These are phyloP conservation scores for Ustilago loliicola DNA, from an alignment of 1,284 basidiomycete species.

Conservation along the genomic window DNA sequence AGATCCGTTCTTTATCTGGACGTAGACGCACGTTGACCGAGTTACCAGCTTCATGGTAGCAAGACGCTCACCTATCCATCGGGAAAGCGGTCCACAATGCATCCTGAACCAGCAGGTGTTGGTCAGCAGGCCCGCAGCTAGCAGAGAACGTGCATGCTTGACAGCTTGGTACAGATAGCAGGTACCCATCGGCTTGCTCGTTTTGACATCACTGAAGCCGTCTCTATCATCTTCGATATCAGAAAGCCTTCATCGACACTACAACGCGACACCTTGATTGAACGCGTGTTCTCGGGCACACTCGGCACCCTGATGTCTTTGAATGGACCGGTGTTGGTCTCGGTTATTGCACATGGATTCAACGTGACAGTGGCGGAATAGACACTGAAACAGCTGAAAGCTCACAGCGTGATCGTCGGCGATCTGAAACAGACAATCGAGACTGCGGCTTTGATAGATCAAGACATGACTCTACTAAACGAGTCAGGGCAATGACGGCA, in stretches of 20 bases:
- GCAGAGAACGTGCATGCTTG: conserved; percentile 7
- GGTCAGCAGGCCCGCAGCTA: conserved; percentile 23
- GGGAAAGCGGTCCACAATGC: neutral
- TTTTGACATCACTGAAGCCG: too few species aligned
- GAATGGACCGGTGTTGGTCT: neutral
- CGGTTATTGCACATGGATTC: neutral
- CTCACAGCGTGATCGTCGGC: neutral
- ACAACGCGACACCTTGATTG: neutral
- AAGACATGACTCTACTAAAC: neutral
- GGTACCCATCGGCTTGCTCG: neutral
- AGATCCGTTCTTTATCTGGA: neutral
- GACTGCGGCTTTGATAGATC: neutral
- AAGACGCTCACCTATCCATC: neutral
- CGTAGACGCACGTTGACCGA: conserved; percentile 17
- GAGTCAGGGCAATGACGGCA: neutral
- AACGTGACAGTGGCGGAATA: neutral
- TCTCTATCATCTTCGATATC: too few species aligned
- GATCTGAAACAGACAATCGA: neutral
- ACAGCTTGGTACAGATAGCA: too few species aligned
- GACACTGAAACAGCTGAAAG: too few species aligned
- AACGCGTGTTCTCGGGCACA: neutral
- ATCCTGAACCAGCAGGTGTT: conserved; percentile 4
- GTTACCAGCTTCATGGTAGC: neutral
- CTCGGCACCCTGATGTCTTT: neutral
- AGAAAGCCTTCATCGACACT: too few species aligned